phyloP scores from a whole-genome alignment of 1,284 basidiomycete genomes.

The Cystobasidium pallidum region DNA sequence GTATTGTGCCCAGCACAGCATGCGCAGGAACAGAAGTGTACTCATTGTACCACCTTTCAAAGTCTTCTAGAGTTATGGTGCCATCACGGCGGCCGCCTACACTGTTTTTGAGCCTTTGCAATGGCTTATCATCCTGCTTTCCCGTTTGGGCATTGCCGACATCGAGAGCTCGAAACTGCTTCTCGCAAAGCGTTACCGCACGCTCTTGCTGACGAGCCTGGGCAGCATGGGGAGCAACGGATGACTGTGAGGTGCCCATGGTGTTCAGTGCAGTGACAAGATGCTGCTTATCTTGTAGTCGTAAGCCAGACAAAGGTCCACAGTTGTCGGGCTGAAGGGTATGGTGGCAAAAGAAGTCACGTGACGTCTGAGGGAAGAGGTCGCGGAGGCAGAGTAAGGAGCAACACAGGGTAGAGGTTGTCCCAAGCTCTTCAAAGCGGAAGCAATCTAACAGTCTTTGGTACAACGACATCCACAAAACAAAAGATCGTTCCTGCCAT shows the following conservation, averaged over 20 bases:
- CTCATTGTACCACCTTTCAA: constrained; percentile 21
- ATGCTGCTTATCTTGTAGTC: no score
- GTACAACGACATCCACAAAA: not conserved
- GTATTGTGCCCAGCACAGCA: constrained; percentile 24
- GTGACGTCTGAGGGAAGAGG: no score
- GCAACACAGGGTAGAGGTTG: no score
- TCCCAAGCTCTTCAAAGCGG: no score
- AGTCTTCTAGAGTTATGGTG: constrained; percentile 18
- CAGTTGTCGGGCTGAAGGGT: not conserved
- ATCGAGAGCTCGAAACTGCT: constrained; percentile 17
- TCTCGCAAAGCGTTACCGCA: constrained; percentile 21
- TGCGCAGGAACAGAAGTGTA: constrained; percentile 33
- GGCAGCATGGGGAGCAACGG: not conserved
- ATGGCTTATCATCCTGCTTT: not conserved
- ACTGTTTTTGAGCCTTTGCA: not conserved
- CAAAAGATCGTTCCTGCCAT: not conserved
- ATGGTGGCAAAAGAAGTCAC: not conserved
- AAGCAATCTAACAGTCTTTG: no score
- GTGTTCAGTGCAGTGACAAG: not conserved
- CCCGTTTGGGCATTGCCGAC: not conserved
- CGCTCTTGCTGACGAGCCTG: not conserved
- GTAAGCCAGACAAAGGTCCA: no score
- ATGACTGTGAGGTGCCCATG: constrained; percentile 32
- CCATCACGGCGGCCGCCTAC: constrained; percentile 1
- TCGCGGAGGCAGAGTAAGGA: no score